These are phyloP conservation scores for Sistotremastrum niveocremeum DNA, from an alignment of 768 basidiomycete genomes.

Conservation along the genomic window DNA sequence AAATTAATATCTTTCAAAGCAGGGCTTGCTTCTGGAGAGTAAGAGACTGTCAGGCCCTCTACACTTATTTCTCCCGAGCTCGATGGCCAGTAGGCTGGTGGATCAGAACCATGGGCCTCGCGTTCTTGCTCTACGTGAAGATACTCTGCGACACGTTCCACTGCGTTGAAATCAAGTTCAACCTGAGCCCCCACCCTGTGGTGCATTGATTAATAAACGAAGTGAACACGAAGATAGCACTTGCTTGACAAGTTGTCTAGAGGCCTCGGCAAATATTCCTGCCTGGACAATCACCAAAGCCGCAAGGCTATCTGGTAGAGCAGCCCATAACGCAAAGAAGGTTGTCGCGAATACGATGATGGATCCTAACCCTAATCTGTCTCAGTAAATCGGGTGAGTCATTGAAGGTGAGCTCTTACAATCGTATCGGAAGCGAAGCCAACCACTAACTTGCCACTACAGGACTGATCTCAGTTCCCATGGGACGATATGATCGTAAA, in stretches of 20 bases:
- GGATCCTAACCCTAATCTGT: constrained; percentile 43
- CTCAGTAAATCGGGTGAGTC: neutral
- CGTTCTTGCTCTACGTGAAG: constrained; percentile 56
- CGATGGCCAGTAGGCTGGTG: constrained; percentile 66
- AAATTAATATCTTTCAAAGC: constrained; percentile 49
- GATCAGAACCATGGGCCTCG: constrained; percentile 41
- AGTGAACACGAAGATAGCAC: constrained; percentile 7
- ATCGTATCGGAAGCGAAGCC: constrained; percentile 66
- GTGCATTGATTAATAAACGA: constrained; percentile 1
- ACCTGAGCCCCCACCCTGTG: constrained; percentile 51
- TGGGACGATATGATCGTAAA: neutral
- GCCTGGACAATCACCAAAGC: constrained; percentile 64
- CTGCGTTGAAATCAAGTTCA: constrained; percentile 62
- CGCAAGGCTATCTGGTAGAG: constrained; percentile 43
- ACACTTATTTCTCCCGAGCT: constrained; percentile 39
- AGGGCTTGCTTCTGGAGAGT: constrained; percentile 47
- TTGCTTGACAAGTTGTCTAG: constrained; percentile 46
- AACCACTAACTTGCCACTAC: constrained; percentile 55
- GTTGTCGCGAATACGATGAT: constrained; percentile 58
- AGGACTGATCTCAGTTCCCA: neutral
- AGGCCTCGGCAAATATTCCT: constrained; percentile 56
- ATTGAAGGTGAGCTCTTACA: constrained; percentile 24
- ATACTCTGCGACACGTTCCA: constrained; percentile 63
- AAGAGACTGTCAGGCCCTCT: constrained; percentile 45
- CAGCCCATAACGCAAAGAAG: constrained; percentile 47